Evolutionary conservation across 257 asterid genomes (phyloP), one percentile per base, ranked within the genome.

Genomic region (Penstemon newberryi): DNA sequence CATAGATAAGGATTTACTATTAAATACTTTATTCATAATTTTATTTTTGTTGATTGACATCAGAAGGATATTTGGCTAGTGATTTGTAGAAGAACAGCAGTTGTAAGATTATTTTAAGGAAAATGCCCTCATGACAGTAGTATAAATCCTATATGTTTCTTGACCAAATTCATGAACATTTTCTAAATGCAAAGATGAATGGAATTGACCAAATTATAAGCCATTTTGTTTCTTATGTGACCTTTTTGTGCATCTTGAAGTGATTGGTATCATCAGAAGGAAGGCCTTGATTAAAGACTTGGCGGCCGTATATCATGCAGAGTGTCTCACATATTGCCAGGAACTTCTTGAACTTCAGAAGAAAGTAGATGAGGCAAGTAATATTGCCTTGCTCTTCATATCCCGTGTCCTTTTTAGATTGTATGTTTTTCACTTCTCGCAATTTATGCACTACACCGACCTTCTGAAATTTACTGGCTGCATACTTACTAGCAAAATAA

Each of bases 271-370:
- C 33, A 86, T 90, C 67, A 83, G 85, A 83, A 85, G 98, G 80
- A 92, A 90, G 82, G 90, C 96, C 40, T 74, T 92, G 85, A 82
- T 92, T 69, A 90, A 86, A 73, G 98, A 88, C 65, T 74, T 92
- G 85, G 97, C 98, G 18, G 97, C 89, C 49, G 81, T 77, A 11
- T 93, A 90, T 69, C 98, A 93, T 41, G 90, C 97, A 0, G 98
- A 93, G 87, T 93, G 98, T 80, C 98, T 90, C 74, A 60, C 95
- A 7, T 80, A 88, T 78, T 90, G 98, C 80, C 96, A 85, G 78
- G 90, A 91, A 73, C 96, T 93, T 50, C 77, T 86, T 83, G 96
- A 90, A 76, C 92, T 90, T 43, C 97, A 93, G 85, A 86, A 76
- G n/a, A 86, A 86, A 66, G 8, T 73, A 2, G 94, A 88, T 45